Evolutionary conservation across 352 stramenopile genomes (phyloP).

Genomic region (Pythium pyrilobum): DNA sequence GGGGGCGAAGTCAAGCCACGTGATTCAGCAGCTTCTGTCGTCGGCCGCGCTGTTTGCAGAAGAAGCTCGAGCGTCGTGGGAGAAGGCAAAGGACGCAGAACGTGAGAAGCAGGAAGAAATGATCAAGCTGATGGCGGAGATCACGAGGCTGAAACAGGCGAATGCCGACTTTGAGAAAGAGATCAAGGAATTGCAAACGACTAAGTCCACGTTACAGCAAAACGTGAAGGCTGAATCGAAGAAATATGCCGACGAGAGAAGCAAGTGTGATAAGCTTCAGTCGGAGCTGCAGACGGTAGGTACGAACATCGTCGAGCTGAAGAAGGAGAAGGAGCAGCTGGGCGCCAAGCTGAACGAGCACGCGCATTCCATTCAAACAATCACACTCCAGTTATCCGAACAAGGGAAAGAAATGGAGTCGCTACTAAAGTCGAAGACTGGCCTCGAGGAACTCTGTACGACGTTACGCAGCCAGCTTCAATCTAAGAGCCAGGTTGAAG

Average conservation of each 20-base stretch:
- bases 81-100: slow-evolving; percentile 67
- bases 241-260: slow-evolving; percentile 25
- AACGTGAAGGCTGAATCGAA: slow-evolving; percentile 41
- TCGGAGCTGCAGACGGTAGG: slow-evolving; percentile 31
- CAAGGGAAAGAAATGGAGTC: slow-evolving; percentile 48
- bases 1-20: slow-evolving; percentile 26
- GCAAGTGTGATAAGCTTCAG: slow-evolving; percentile 35
- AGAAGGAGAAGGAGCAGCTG: slow-evolving; percentile 47
- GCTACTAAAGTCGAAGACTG: slow-evolving; percentile 57
- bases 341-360: slow-evolving; percentile 45
- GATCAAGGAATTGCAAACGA: slow-evolving; percentile 40
- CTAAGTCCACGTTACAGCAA: slow-evolving; percentile 31
- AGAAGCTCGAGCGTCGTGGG: slow-evolving; percentile 64
- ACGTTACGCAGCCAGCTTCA: slow-evolving; percentile 57
- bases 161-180: slow-evolving; percentile 46
- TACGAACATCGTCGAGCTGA: slow-evolving; percentile 29
- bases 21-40: slow-evolving; percentile 52
- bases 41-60: slow-evolving; percentile 51
- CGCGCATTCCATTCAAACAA: slow-evolving; percentile 50
- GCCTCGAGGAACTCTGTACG: slow-evolving; percentile 54
- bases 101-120: slow-evolving; percentile 77
- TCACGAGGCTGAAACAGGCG: slow-evolving; percentile 46
- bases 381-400: slow-evolving; percentile 47
- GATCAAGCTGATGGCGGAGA: slow-evolving; percentile 62
- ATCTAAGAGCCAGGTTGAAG: slow-evolving; percentile 53